Evolutionary conservation across 176 grass and related monocot genomes (phyloP).

Genomic region (Canna indica): DNA sequence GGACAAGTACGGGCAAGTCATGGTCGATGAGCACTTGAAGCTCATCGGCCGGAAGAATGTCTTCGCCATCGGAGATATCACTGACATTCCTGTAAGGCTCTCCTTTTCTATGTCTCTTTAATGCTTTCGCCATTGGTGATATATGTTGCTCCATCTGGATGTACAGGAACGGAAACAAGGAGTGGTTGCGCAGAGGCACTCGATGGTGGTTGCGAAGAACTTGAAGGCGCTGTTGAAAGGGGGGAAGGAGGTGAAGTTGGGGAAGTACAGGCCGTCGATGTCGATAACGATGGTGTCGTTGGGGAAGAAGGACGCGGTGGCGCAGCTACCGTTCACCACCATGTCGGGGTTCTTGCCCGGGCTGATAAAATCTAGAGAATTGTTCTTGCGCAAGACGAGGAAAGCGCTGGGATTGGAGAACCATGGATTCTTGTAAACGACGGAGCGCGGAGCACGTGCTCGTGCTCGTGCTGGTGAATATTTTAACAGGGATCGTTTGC

Average conservation of each 20-base stretch:
- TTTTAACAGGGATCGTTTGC: too few relatives aligned
- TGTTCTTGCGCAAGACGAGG: slow-evolving; percentile 40
- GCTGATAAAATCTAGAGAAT: slow-evolving; percentile 38
- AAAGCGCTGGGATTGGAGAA: slow-evolving; percentile 41
- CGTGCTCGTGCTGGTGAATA: too few relatives aligned
- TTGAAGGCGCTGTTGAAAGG: slow-evolving; percentile 42
- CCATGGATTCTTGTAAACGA: too few relatives aligned
- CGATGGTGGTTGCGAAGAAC: slow-evolving; percentile 55
- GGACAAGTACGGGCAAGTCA: slow-evolving; percentile 8
- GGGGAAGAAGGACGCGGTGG: slow-evolving; percentile 41
- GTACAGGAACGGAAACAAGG: slow-evolving; percentile 59
- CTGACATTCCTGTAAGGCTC: slow-evolving; percentile 22
- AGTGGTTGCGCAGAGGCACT: slow-evolving; percentile 44
- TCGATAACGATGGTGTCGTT: slow-evolving; percentile 30
- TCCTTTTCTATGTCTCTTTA: background rate
- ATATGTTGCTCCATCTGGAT: too few relatives aligned
- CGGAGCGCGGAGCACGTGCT: too few relatives aligned
- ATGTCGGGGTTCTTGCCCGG: slow-evolving; percentile 40
- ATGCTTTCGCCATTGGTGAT: too few relatives aligned
- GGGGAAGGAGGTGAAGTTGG: slow-evolving; percentile 31
- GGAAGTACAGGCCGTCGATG: slow-evolving; percentile 43
- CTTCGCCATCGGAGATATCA: slow-evolving; percentile 63
- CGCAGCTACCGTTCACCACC: slow-evolving; percentile 62
- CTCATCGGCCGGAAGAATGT: slow-evolving; percentile 37
- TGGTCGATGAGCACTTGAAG: slow-evolving; percentile 41